A percentile compares a stretch with the other conserved stretches of the same genome.
phyloP scores from a whole-genome alignment of 192 early-diverging fungal genomes.

The Mortierella alpina region DNA sequence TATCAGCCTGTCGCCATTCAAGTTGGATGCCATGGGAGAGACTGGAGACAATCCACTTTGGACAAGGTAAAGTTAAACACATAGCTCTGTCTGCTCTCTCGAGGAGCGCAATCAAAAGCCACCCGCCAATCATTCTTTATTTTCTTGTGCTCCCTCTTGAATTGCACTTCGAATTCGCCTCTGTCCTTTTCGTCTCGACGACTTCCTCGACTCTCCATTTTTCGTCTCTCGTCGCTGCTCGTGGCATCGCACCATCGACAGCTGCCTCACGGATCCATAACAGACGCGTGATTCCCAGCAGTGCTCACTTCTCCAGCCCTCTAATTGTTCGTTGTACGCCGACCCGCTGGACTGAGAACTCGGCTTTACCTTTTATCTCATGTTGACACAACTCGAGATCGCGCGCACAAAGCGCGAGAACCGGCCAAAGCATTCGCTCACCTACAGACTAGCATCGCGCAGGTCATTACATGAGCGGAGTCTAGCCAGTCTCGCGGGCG shows the following conservation, averaged over 20 bases:
- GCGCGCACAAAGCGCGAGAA: slow-evolving; percentile 39
- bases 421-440: slow-evolving; percentile 34
- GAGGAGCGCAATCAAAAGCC: too few relatives aligned
- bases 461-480: slow-evolving; percentile 30
- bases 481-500: slow-evolving; percentile 18
- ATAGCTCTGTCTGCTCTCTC: too few relatives aligned
- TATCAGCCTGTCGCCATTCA: slow-evolving; percentile 44
- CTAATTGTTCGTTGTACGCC: background rate
- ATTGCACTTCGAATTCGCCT: too few relatives aligned
- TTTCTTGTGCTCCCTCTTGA: too few relatives aligned
- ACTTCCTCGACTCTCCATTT: too few relatives aligned
- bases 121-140: too few relatives aligned
- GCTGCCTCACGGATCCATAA: too few relatives aligned
- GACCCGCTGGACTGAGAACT: background rate
- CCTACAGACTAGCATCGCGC: slow-evolving; percentile 38
- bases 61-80: too few relatives aligned
- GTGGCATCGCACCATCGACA: too few relatives aligned
- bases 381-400: slow-evolving; percentile 35
- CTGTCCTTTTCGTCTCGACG: too few relatives aligned
- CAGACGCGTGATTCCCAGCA: too few relatives aligned
- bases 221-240: too few relatives aligned
- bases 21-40: slow-evolving; percentile 24
- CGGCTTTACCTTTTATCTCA: background rate
- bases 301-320: background rate
- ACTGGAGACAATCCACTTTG: background rate